Conservation (phyloP, 345 rosid species). For the Eucalyptus regnans region DNA sequence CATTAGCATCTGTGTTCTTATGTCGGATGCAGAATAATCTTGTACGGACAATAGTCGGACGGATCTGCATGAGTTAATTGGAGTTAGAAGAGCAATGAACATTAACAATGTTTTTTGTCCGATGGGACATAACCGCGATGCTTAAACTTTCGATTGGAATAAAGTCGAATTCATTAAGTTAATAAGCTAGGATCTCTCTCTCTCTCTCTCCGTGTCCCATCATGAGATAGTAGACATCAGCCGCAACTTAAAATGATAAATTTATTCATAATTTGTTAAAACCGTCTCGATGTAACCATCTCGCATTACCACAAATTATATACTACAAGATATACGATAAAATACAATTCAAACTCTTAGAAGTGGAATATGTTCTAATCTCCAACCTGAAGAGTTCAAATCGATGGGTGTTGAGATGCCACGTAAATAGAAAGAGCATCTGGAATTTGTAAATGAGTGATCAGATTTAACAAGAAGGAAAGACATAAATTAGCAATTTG, state of each 20-base stretch:
- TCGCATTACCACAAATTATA: not conserved
- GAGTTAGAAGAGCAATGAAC: not conserved
- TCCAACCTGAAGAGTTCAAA: not conserved
- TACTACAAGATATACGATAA: not conserved
- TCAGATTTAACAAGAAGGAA: not conserved
- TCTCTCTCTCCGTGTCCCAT: not conserved
- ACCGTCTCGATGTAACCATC: not conserved
- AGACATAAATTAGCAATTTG: not conserved
- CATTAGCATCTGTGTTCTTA: not conserved
- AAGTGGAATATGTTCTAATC: not conserved
- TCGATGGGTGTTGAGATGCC: accelerated
- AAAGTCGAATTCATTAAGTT: not conserved
- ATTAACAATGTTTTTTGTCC: not conserved
- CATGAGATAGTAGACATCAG: not conserved
- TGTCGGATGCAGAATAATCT: not conserved
- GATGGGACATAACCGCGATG: not conserved
- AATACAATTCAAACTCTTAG: not conserved
- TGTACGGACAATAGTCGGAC: not conserved
- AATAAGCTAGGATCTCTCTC: not conserved
- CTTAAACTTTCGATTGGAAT: not conserved
- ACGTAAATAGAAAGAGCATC: accelerated
- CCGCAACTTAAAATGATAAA: not conserved
- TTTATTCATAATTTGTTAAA: not conserved
- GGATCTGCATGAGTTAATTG: not conserved
- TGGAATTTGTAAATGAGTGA: not conserved